These are phyloP conservation scores for Dioszegia hungarica DNA, from an alignment of 768 basidiomycete genomes.

Conservation along the genomic window DNA sequence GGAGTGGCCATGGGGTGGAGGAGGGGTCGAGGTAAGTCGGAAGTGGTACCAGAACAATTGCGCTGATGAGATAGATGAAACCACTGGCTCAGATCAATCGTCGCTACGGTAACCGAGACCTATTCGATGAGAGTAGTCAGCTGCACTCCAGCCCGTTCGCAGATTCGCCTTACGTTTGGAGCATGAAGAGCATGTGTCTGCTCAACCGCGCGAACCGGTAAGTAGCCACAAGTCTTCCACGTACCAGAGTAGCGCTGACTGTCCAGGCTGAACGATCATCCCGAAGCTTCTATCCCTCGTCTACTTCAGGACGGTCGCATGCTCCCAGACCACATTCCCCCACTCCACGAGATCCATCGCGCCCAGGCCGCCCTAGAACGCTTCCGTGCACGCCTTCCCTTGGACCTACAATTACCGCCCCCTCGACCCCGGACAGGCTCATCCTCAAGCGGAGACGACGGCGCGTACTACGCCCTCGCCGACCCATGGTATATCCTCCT, in stretches of 20 bases:
- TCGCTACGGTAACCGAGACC: slow-evolving; percentile 19
- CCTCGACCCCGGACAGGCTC: neutral
- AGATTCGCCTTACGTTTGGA: slow-evolving; percentile 31
- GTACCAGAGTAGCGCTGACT: slow-evolving; percentile 3
- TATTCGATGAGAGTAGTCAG: slow-evolving; percentile 15
- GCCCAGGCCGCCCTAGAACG: slow-evolving; percentile 19
- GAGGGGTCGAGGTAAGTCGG: slow-evolving; percentile 18
- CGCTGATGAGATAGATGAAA: neutral
- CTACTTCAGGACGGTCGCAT: slow-evolving; percentile 9
- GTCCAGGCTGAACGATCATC: slow-evolving; percentile 39
- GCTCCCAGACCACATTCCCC: slow-evolving; percentile 16
- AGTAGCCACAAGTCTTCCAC: slow-evolving; percentile 2
- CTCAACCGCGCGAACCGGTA: slow-evolving; percentile 32
- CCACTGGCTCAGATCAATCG: neutral
- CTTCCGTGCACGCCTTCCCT: slow-evolving; percentile 22
- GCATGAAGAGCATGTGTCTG: slow-evolving; percentile 31
- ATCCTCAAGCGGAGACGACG: neutral
- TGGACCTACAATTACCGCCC: slow-evolving; percentile 3
- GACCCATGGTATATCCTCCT: slow-evolving; percentile 45
- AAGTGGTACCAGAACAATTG: neutral
- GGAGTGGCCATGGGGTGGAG: slow-evolving; percentile 33
- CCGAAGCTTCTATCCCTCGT: slow-evolving; percentile 17
- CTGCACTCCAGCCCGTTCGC: slow-evolving; percentile 13
- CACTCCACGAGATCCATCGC: slow-evolving; percentile 11
- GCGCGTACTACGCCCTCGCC: slow-evolving; percentile 13